Percentiles rank a stretch among this genome's conserved stretches.
These are phyloP conservation scores for Poa annua DNA, from an alignment of 176 grass and related monocot species.

Conservation along the genomic window DNA sequence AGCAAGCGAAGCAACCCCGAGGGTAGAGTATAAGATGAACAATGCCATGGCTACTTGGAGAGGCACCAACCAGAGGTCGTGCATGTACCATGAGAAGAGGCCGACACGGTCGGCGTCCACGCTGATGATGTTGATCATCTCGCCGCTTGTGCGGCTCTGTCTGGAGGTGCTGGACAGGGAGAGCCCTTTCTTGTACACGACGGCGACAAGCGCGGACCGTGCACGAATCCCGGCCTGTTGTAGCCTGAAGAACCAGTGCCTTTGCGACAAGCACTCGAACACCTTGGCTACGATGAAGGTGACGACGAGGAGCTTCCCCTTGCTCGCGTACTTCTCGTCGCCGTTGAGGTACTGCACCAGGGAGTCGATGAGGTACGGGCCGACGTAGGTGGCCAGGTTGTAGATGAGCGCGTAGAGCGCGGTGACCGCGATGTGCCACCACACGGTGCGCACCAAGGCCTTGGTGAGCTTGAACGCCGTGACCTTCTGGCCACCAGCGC, in stretches of 20 bases:
- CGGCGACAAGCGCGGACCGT: constrained; percentile 54
- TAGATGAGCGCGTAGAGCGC: constrained; percentile 66
- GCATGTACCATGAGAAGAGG: constrained; percentile 69
- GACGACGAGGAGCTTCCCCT: constrained; percentile 62
- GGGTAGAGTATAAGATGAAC: constrained; percentile 71
- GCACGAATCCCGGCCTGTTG: constrained; percentile 60
- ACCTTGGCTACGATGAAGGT: constrained; percentile 69
- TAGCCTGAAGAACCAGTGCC: constrained; percentile 66
- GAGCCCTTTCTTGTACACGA: constrained; percentile 80
- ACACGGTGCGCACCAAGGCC: constrained; percentile 65
- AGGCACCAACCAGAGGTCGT: constrained; percentile 72
- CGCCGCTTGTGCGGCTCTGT: constrained; percentile 62
- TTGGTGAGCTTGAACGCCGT: constrained; percentile 71
- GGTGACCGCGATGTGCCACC: constrained; percentile 61
- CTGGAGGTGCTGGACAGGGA: constrained; percentile 65
- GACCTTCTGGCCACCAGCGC: constrained; percentile 37
- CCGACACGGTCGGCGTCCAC: constrained; percentile 66
- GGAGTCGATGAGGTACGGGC: constrained; percentile 79
- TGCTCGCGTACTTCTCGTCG: constrained; percentile 45
- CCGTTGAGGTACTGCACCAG: constrained; percentile 91
- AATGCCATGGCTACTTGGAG: constrained; percentile 73
- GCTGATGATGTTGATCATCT: constrained; percentile 75
- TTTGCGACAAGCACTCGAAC: constrained; percentile 64
- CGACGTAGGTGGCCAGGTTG: constrained; percentile 73
- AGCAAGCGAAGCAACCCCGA: constrained; percentile 59